Conservation (phyloP, 2,329 filamentous ascomycete genomes). For the Monilinia fructigena region DNA sequence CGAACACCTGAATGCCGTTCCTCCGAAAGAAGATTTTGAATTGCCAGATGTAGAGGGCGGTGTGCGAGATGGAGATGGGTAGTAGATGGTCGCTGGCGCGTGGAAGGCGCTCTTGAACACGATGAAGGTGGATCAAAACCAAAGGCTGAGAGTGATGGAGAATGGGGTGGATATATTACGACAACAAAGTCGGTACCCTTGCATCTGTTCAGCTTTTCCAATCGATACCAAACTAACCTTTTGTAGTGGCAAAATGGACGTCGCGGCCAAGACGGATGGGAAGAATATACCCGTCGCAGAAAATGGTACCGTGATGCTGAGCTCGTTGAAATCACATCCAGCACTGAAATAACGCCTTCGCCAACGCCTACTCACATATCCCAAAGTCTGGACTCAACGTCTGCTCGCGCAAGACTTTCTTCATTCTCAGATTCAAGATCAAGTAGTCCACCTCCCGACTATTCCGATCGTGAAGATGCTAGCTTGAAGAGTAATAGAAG, state of each 20-base stretch:
- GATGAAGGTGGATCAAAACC: conserved; percentile 45
- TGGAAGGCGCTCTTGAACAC: conserved; percentile 69
- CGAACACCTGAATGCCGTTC: conserved; percentile 82
- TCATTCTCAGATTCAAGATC: conserved; percentile 17
- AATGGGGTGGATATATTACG: conserved; percentile 95
- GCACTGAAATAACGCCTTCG: conserved; percentile 46
- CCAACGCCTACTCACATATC: conserved; percentile 41
- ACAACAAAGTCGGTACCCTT: conserved; percentile 72
- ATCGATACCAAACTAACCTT: conserved; percentile 25
- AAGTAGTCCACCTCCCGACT: conserved; percentile 25
- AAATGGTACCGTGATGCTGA: conserved; percentile 98
- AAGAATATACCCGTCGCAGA: conserved; percentile 83
- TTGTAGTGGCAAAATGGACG: conserved; percentile 83
- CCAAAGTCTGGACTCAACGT: conserved; percentile 17
- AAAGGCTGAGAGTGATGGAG: conserved; percentile 43
- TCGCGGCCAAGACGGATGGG: conserved; percentile 85
- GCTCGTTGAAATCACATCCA: conserved; percentile 69
- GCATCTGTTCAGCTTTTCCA: not conserved
- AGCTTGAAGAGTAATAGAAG: conserved; percentile 28
- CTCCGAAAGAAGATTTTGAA: conserved; percentile 69
- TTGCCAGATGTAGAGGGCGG: conserved; percentile 65
- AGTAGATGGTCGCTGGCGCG: conserved; percentile 77
- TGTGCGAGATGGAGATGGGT: conserved; percentile 76
- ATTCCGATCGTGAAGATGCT: conserved; percentile 28
- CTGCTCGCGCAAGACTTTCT: conserved; percentile 15